A percentile compares a stretch with the other conserved stretches of the same genome.
phyloP scores from a whole-genome alignment of 75 land plant species.

The Cryptomeria japonica region DNA sequence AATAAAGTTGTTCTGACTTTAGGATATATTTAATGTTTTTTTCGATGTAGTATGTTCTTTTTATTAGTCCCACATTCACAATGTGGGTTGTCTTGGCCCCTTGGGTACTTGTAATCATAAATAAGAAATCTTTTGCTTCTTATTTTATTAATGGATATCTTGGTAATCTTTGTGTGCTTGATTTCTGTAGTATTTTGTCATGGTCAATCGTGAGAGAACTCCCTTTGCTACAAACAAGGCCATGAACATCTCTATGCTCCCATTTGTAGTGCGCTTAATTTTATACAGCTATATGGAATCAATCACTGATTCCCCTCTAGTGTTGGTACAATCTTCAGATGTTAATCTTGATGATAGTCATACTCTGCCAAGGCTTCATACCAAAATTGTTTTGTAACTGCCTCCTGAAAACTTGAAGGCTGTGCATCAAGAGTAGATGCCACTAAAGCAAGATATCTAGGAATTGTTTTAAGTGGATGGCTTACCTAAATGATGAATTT shows the following conservation, averaged over 20 bases:
- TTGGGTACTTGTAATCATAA: no score
- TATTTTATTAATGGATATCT: no score
- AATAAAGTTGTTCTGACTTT: no score
- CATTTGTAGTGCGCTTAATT: neutral
- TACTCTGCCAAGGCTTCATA: neutral
- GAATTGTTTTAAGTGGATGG: neutral
- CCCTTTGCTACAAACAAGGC: neutral
- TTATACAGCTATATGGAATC: neutral
- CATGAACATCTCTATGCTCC: neutral
- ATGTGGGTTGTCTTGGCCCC: no score
- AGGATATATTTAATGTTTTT: no score
- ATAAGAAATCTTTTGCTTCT: no score
- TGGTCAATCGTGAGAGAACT: neutral
- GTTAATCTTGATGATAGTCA: neutral
- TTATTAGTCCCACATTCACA: no score
- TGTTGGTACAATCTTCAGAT: neutral
- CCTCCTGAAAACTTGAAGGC: neutral
- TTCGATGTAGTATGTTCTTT: no score
- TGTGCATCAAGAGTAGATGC: neutral
- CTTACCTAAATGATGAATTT: neutral
- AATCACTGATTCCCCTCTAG: constrained; percentile 3
- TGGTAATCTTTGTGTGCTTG: no score
- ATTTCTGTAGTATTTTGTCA: no score
- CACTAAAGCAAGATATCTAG: neutral
- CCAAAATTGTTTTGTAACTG: neutral